Conservation (phyloP, 495 filamentous ascomycete genomes). For the Aspergillus bridgeri region DNA sequence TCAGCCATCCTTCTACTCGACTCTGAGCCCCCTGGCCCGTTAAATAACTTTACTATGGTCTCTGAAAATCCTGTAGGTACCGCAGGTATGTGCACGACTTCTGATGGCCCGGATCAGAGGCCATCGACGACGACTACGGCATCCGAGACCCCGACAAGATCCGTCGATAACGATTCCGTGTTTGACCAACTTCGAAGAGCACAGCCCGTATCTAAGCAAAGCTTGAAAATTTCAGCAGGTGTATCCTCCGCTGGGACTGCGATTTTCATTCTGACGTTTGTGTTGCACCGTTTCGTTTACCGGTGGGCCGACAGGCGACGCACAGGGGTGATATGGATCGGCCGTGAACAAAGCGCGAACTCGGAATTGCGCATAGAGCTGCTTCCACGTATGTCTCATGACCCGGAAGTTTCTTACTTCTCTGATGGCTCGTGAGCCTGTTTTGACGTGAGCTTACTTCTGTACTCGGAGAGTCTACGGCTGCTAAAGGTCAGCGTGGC, state of each 20-base stretch:
- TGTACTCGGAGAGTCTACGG: too few species aligned
- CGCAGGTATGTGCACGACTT: background rate
- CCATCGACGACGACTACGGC: conserved; percentile 1
- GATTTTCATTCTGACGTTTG: conserved; percentile 4
- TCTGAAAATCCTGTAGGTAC: conserved; percentile 3
- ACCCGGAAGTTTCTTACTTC: conserved; percentile 6
- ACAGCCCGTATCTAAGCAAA: conserved; percentile 2
- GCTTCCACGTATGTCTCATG: conserved; percentile 1
- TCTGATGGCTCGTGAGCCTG: conserved; percentile 6
- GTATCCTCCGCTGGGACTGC: background rate
- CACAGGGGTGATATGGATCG: conserved; percentile 5
- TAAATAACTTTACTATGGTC: too few species aligned
- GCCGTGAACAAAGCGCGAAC: conserved; percentile 4
- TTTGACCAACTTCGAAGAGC: conserved; percentile 6
- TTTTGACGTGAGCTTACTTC: background rate
- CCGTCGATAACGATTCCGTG: background rate
- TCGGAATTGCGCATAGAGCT: conserved; percentile 2
- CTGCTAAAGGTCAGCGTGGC: background rate
- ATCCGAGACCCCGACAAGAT: conserved; percentile 1
- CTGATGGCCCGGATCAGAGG: conserved; percentile 1
- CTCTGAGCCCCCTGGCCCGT: too few species aligned
- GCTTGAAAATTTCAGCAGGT: conserved; percentile 1
- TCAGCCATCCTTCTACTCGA: too few species aligned
- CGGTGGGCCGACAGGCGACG: conserved; percentile 1
- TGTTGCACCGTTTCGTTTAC: conserved; percentile 3